Percentiles rank a stretch among this genome's conserved stretches.
phyloP scores from a whole-genome alignment of 495 filamentous ascomycete genomes.

The Neurospora sp. region DNA sequence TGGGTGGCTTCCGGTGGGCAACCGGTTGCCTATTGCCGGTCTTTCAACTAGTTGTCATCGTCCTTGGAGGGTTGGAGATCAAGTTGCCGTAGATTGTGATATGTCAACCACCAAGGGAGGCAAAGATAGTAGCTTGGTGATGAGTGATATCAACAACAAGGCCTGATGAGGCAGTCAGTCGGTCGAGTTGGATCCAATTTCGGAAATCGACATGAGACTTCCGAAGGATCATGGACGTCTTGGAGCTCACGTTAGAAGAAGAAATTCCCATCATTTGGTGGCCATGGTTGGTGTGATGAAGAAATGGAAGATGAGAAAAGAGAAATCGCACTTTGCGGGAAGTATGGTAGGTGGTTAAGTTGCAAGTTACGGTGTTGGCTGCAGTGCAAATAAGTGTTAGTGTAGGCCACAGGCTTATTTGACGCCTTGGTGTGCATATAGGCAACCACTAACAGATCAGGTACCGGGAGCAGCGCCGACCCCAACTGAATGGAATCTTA shows the following conservation, averaged over 20 bases:
- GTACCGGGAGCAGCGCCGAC: neutral
- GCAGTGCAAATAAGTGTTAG: neutral
- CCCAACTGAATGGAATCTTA: neutral
- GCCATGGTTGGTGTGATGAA: neutral
- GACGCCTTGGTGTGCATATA: neutral
- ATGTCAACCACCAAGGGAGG: neutral
- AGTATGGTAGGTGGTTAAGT: neutral
- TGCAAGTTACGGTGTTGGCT: neutral
- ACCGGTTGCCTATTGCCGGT: neutral
- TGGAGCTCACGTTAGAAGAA: neutral
- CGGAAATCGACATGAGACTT: neutral
- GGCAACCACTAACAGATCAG: neutral
- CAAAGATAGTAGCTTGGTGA: neutral
- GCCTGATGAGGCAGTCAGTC: neutral
- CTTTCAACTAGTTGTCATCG: neutral
- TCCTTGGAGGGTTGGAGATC: neutral
- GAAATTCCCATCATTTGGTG: neutral
- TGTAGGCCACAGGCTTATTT: neutral
- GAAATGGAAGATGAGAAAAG: neutral
- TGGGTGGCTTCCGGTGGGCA: neutral
- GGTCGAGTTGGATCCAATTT: neutral
- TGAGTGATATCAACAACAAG: neutral
- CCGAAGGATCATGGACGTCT: neutral
- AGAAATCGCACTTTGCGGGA: neutral
- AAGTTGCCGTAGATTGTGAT: neutral